Conservation (phyloP, 2,329 filamentous ascomycete genomes). For the Fonsecaea multimorphosa region DNA sequence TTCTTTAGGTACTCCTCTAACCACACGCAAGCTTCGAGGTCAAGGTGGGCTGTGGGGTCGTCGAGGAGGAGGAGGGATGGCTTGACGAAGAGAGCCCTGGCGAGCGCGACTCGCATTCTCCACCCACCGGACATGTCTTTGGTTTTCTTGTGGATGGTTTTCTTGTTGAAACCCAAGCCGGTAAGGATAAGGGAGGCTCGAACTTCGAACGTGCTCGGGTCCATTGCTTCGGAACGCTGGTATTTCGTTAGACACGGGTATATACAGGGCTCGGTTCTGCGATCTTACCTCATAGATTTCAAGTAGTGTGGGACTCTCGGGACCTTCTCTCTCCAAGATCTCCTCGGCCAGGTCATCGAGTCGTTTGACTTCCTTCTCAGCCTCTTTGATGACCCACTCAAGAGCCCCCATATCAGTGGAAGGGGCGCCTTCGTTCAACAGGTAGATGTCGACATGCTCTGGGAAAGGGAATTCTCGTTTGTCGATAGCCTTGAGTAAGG, state of each 20-base stretch:
- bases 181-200: constrained; percentile 96
- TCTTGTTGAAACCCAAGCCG: constrained; percentile 99
- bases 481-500: constrained; percentile 92
- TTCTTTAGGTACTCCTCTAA: constrained; percentile 99
- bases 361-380: constrained; percentile 87
- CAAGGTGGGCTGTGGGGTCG: constrained; percentile 98
- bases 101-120: constrained; percentile 98
- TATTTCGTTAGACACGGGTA: constrained; percentile 39
- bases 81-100: constrained; percentile 97
- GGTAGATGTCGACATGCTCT: constrained; percentile 96
- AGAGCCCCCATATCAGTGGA: constrained; percentile 86
- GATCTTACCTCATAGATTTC: constrained; percentile 89
- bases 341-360: constrained; percentile 88
- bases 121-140: constrained; percentile 99
- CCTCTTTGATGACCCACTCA: constrained; percentile 96
- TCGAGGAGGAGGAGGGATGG: constrained; percentile 94
- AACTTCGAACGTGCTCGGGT: constrained; percentile 94
- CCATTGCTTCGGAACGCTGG: constrained; percentile 98
- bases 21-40: constrained; percentile 99
- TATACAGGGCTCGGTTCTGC: not conserved
- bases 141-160: constrained; percentile 97
- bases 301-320: constrained; percentile 86
- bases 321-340: constrained; percentile 88
- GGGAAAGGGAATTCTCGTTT: constrained; percentile 95
- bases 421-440: constrained; percentile 95